Evolutionary conservation across 2,329 filamentous ascomycete species (phyloP), one percentile per base, ranked within the genome.

Genomic region (Ascocoryne sarcoides): DNA sequence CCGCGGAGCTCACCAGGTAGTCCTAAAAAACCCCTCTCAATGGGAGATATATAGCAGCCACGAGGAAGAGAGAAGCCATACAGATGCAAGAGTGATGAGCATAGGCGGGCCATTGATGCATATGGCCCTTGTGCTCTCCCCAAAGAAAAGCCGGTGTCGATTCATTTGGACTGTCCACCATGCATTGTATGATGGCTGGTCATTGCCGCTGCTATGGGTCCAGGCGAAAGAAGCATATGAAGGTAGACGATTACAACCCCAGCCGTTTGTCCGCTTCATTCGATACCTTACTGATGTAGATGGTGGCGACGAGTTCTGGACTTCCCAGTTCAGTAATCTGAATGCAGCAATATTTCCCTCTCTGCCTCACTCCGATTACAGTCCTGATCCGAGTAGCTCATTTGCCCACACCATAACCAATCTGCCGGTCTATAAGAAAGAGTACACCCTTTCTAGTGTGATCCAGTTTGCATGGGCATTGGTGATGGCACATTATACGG

Each of bases 111-210:
- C 5, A 12, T 15, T 31, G 5, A 5, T 5, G 5, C 29, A 15
- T n/a, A n/a, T n/a, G n/a, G n/a, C n/a, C 4, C 16, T 31, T 4
- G 29, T 4, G 12, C n/a, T 31, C 4, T 5, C 12, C 12, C n/a
- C n/a, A 31, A 31, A n/a, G 5, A 14, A 12, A 5, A 12, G 16
- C 29, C 5, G 5, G 5, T 4, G 4, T n/a, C 12, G 4, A 12
- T 31, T 31, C 12, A 15, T 14, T 5, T 4, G n/a, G 5, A 5
- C 12, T 5, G 16, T 5, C 4, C 29, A 31, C 16, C 29, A 31
- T 31, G 12, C 29, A 4, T 14, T 31, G 5, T 31, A 31, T 31
- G 29, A 31, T n/a, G 29, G 29, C 4, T 80, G 76, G 76, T 76
- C 75, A 3, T 70, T 76, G 57, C 32, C 39, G 23, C 30, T 17